Percentiles rank a stretch among this genome's conserved stretches.
Evolutionary conservation across 164 flowering plant genomes (phyloP).

Genomic region (Liriodendron chinense): DNA sequence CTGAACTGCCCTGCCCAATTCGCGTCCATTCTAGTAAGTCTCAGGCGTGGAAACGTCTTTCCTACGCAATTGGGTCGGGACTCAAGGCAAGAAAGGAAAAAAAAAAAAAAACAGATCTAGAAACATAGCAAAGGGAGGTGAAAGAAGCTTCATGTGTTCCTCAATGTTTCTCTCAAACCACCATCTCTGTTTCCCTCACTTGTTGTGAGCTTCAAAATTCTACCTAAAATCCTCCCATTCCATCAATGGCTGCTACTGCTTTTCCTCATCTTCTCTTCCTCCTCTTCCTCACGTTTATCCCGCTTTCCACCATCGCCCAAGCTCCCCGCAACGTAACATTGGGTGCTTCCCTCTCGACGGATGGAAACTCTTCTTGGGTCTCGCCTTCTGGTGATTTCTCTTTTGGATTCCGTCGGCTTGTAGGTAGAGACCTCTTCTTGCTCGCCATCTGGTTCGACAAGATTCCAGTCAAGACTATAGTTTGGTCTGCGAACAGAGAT

Average conservation of each 20-base stretch:
- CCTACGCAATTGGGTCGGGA: too few species aligned
- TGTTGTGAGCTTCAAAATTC: too few species aligned
- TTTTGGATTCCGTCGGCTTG: constrained; percentile 26
- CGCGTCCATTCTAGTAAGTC: too few species aligned
- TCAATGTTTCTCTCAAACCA: too few species aligned
- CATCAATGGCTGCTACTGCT: background rate
- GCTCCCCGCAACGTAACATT: constrained; percentile 10
- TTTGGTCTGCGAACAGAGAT: constrained; percentile 32
- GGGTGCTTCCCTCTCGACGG: constrained; percentile 27
- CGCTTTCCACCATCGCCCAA: constrained; percentile 14
- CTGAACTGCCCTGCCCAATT: too few species aligned
- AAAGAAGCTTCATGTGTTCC: too few species aligned
- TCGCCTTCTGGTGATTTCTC: constrained; percentile 39
- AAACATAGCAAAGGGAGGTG: too few species aligned
- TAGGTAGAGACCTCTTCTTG: constrained; percentile 10
- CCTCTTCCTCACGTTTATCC: background rate
- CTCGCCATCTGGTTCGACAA: constrained; percentile 37
- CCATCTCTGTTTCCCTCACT: too few species aligned
- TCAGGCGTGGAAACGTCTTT: too few species aligned
- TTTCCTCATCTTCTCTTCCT: background rate
- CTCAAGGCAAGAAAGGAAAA: too few species aligned
- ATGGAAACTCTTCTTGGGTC: constrained; percentile 17
- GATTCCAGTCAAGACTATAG: constrained; percentile 29
- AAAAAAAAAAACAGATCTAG: too few species aligned
- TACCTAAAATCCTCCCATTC: background rate